phyloP scores from a whole-genome alignment of 768 basidiomycete genomes.

The Jaapia argillacea region DNA sequence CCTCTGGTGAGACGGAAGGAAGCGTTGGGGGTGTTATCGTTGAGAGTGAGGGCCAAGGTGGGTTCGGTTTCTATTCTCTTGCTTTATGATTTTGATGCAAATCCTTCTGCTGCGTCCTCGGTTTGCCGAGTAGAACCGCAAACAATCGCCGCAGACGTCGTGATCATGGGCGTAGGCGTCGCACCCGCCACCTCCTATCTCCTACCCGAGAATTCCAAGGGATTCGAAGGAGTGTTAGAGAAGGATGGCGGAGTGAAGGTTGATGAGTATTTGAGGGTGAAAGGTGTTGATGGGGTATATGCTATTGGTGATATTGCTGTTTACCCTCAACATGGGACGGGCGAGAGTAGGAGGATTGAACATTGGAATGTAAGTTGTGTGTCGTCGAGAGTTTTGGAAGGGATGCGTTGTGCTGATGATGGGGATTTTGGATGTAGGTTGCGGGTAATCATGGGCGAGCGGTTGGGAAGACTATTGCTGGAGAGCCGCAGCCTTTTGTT shows the following conservation, averaged over 20 bases:
- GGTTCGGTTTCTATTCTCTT: too few species aligned
- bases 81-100: too few species aligned
- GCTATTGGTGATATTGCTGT: conserved; percentile 81
- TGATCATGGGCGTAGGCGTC: conserved; percentile 85
- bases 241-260: conserved; percentile 71
- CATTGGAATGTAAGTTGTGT: conserved; percentile 72
- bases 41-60: too few species aligned
- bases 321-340: conserved; percentile 52
- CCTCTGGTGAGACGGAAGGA: conserved; percentile 39
- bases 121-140: too few species aligned
- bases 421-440: conserved; percentile 44
- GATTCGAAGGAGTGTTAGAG: conserved; percentile 47
- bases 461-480: conserved; percentile 71
- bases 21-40: conserved; percentile 59
- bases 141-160: conserved; percentile 60
- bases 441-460: conserved; percentile 82
- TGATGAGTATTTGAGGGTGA: conserved; percentile 61
- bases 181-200: conserved; percentile 74
- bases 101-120: too few species aligned
- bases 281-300: conserved; percentile 42
- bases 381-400: background rate
- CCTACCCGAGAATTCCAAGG: conserved; percentile 40
- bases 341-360: conserved; percentile 57
- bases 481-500: conserved; percentile 51
- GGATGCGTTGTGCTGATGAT: background rate